Evolutionary conservation across 1,284 basidiomycete genomes (phyloP).

Genomic region (Cutaneotrichosporon dermatis): DNA sequence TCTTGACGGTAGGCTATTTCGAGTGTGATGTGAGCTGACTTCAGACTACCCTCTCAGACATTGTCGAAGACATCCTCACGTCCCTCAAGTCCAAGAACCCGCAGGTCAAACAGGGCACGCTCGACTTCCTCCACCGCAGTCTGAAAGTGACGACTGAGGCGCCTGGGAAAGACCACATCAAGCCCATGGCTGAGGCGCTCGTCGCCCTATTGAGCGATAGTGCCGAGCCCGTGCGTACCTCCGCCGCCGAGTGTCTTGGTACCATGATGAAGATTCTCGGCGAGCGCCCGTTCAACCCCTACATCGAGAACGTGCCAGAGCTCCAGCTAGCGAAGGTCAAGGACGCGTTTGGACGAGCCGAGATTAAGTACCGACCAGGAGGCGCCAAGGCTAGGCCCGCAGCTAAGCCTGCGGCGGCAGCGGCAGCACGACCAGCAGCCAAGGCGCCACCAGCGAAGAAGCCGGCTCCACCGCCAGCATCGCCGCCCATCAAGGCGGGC

Average conservation of each 20-base stretch:
- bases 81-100: constrained; percentile 89
- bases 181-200: constrained; percentile 75
- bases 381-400: constrained; percentile 54
- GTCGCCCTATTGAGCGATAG: constrained; percentile 78
- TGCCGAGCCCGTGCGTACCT: constrained; percentile 82
- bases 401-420: constrained; percentile 39
- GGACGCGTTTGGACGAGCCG: constrained; percentile 84
- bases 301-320: constrained; percentile 83
- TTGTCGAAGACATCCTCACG: constrained; percentile 76
- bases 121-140: constrained; percentile 81
- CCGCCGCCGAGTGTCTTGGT: constrained; percentile 82
- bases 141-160: constrained; percentile 61
- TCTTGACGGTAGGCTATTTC: too few relatives aligned
- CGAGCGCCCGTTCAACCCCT: constrained; percentile 81
- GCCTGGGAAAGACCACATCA: constrained; percentile 70
- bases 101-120: constrained; percentile 88
- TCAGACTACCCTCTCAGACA: constrained; percentile 73
- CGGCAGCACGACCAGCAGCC: constrained; percentile 21
- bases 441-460: constrained; percentile 6
- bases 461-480: constrained; percentile 8
- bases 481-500: constrained; percentile 33
- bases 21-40: too few relatives aligned
- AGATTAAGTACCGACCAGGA: constrained; percentile 75
- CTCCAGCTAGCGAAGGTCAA: constrained; percentile 89
- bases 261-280: constrained; percentile 96